Conservation (phyloP, 2,329 filamentous ascomycete genomes). For the Aspergillus neoniger region DNA sequence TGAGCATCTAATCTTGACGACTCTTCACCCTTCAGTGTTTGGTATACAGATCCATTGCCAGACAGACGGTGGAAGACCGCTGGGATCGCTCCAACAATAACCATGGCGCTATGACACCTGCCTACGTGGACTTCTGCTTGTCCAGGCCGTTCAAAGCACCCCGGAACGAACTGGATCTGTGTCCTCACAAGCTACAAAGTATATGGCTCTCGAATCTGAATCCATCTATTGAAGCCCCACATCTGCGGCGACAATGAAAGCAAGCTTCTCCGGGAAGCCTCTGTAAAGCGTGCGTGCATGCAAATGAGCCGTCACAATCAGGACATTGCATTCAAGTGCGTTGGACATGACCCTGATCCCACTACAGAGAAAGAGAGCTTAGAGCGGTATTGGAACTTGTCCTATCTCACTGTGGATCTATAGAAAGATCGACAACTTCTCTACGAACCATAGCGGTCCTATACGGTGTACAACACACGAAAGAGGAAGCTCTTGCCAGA, state of each 20-base stretch:
- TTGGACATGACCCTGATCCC: not conserved
- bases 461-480: not conserved
- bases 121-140: no score
- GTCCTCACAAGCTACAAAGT: not conserved
- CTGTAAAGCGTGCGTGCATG: not conserved
- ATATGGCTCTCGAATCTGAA: no score
- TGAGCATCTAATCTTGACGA: not conserved
- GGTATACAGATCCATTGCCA: not conserved
- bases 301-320: not conserved
- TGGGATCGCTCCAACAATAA: not conserved
- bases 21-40: not conserved
- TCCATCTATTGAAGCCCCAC: no score
- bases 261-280: not conserved
- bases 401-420: not conserved
- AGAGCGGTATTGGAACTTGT: not conserved
- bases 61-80: not conserved
- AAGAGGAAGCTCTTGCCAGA: not conserved
- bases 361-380: not conserved
- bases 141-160: not conserved
- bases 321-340: not conserved
- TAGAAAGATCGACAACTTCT: not conserved
- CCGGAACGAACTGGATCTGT: not conserved
- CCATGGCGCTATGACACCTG: no score
- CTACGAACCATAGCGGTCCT: not conserved
- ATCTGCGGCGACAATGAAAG: no score